Evolutionary conservation across 805 yeast genomes (phyloP), one percentile per base, ranked within the genome.

Genomic region (Lipomyces spencermartinsiae): DNA sequence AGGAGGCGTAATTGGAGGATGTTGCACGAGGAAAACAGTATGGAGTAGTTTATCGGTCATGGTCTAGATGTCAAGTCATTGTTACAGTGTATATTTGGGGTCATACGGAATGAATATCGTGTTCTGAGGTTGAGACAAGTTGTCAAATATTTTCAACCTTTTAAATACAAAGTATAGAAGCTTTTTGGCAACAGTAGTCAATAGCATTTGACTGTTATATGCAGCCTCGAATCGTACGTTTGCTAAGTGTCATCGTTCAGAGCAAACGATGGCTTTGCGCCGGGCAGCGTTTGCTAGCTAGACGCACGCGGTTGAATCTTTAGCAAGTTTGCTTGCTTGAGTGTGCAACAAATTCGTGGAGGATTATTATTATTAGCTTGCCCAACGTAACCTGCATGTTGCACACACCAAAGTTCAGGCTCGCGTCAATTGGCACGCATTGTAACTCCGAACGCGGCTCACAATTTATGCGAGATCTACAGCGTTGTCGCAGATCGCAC

Each of bases 31-130:
- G 4, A 8, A 43, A 43, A 43, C 5, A 19, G 49, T 43, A 43
- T 43, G 49, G 49, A 37, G 49, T 43, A 43, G 49, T 43, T 2
- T 43, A 43, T 43, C 49, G 19, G 49, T n/a, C n/a, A 43, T 8
- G 49, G 49, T 43, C 22, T 43, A 43, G 49, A 43, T 43, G 49
- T 12, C 49, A 43, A 8, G 16, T n/a, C 49, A 16, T 16, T 16
- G 16, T 19, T 43, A 43, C 49, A 43, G n/a, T 43, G 49, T 43
- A 43, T 43, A 43, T 43, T 43, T 43, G 49, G 49, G 22, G 49
- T 43, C 49, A 16, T 43, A 14, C 49, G 49, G 49, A 43, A 16
- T 14, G 49, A 43, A 16, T 43, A 43, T 14, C 9, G n/a, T 43
- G 8, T 4, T 43, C 8, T 16, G 49, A 6, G 8, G n/a, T 43